Evolutionary conservation across 345 rosid species (phyloP).

Genomic region (Leavenworthia alabamica): DNA sequence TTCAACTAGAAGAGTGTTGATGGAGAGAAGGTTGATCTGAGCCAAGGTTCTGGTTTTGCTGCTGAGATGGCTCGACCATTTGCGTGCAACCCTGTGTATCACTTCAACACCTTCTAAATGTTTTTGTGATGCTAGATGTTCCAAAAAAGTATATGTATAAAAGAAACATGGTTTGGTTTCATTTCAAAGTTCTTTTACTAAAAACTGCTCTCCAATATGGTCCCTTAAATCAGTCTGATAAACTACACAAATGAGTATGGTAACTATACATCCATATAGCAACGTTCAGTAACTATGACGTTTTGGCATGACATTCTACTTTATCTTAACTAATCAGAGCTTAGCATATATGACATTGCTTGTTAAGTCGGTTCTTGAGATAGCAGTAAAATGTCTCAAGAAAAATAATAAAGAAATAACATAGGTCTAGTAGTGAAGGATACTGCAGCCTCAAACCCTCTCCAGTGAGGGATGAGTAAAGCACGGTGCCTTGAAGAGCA

Average conservation of each 20-base stretch:
- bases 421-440: conserved; percentile 40
- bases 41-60: conserved; percentile 36
- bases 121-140: not conserved
- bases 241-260: not conserved
- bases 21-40: conserved; percentile 33
- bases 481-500: conserved; percentile 66
- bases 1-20: conserved; percentile 38
- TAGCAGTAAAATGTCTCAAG: conserved; percentile 2
- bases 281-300: conserved; percentile 3
- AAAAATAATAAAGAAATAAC: not conserved
- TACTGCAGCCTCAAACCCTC: conserved; percentile 84
- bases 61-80: conserved; percentile 51
- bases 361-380: conserved; percentile 31
- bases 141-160: not conserved
- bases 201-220: not conserved
- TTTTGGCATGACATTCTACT: conserved; percentile 12
- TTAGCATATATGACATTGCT: conserved; percentile 55
- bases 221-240: not conserved
- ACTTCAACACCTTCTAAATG: conserved; percentile 25
- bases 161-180: not conserved
- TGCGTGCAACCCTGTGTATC: conserved; percentile 34
- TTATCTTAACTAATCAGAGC: conserved; percentile 6
- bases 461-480: conserved; percentile 60
- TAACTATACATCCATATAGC: conserved; percentile 17
- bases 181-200: not conserved